Base-by-base conservation (phyloP, 495 filamentous ascomycete genomes). In the Neurospora sp. region DNA sequence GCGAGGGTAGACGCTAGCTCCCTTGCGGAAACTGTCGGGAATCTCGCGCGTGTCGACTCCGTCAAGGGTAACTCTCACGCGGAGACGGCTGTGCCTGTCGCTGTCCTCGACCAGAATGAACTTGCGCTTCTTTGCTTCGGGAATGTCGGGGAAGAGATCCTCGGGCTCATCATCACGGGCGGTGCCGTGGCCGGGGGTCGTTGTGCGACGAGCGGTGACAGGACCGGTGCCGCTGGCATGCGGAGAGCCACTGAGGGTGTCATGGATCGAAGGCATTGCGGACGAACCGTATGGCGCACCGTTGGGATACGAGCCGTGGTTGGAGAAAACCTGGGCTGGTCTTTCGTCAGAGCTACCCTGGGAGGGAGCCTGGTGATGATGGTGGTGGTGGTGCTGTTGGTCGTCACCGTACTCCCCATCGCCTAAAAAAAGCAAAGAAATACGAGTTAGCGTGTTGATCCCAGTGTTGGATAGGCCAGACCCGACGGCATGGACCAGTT, bases 41-140 rank as follows among this genome's bases (percentile, higher is more conserved):
- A 98, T 94, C 79, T 98, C 95, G 74, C 93, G 89, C 82, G 96
- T 95, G 73, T 97, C 90, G 70, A 97, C 93, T 20, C 89, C 87
- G 72, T 97, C 93, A 35, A 98, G 87, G 74, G 90, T 93, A 40
- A 97, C 93, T 72, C 93, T 90, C 44, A 98, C 94, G 7, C 96
- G 89, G 9, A 97, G 89, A 68, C 94, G 90, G 40, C 86, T 86
- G 48, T 89, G 89, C 68, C 93, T 90, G 69, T 92, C 91, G 17
- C 86, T 87, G 80, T 98, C 96, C 73, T 97, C 93, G 31, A 99
- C 94, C 4, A 97, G 88, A 75, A 99, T 97, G 79, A 98, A 98
- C 80, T 97, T 99, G 75, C 94, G 91, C 70, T 91, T 92, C 81
- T 96, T 97, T 70, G 89, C 89, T 70, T 93, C 92, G 2, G 95